phyloP scores from a whole-genome alignment of 1,139 yeast genomes.

The Candida neerlandica region DNA sequence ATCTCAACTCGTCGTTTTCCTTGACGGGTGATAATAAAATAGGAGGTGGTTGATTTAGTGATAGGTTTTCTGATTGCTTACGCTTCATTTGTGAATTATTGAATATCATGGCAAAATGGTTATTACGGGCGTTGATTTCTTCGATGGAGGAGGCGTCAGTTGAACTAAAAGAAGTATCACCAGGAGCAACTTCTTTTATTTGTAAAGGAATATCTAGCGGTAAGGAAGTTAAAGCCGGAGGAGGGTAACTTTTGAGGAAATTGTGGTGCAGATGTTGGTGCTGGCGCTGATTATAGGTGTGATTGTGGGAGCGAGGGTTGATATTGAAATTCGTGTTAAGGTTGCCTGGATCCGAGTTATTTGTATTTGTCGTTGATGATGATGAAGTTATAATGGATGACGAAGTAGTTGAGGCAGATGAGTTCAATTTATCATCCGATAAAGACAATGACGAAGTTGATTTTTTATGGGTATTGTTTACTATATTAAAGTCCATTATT shows the following conservation, averaged over 20 bases:
- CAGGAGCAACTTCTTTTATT: conserved; percentile 7
- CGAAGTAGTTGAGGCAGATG: conserved; percentile 1
- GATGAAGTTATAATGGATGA: conserved; percentile 1
- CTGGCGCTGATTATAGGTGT: neutral
- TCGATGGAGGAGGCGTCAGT: conserved; percentile 2
- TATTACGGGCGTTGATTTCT: conserved; percentile 5
- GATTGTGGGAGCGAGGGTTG: neutral
- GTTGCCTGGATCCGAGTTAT: neutral
- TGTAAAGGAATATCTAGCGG: conserved; percentile 6
- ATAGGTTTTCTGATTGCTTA: conserved; percentile 3
- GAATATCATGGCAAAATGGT: conserved; percentile 7
- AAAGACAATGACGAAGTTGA: neutral
- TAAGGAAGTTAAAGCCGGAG: conserved; percentile 3
- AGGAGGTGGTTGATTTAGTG: conserved; percentile 5
- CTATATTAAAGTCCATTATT: neutral
- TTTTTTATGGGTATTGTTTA: neutral
- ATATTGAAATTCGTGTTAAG: neutral
- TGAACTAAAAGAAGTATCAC: conserved; percentile 7
- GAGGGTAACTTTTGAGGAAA: conserved; percentile 3
- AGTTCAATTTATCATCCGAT: conserved; percentile 2
- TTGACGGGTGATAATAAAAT: conserved; percentile 5
- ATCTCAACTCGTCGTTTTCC: conserved; percentile 4
- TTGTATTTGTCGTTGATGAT: neutral
- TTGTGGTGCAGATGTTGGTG: neutral
- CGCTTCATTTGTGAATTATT: conserved; percentile 7